These are phyloP conservation scores for Sporisorium reilianum DNA, from an alignment of 1,284 basidiomycete genomes.

Conservation along the genomic window DNA sequence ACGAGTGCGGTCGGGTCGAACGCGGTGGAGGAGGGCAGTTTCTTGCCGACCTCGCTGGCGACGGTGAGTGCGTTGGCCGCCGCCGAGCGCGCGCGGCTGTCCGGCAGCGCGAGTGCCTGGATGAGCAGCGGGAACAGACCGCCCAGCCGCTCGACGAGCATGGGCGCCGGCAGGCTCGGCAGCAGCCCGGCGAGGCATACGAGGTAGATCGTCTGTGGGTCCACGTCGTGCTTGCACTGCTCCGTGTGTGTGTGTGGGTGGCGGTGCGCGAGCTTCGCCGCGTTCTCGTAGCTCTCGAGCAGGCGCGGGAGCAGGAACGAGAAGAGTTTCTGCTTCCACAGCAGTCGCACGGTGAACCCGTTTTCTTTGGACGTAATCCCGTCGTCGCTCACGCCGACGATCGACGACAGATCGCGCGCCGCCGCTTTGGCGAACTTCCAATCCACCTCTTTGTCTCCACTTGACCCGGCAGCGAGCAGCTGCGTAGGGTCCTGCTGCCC, in stretches of 20 bases:
- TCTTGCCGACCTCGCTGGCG: conserved; percentile 73
- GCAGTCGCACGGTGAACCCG: conserved; percentile 54
- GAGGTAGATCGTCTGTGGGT: conserved; percentile 79
- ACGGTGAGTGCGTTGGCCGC: conserved; percentile 84
- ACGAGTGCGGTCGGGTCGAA: conserved; percentile 24
- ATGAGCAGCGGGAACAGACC: conserved; percentile 90
- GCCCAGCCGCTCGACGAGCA: conserved; percentile 26
- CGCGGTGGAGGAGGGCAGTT: conserved; percentile 44
- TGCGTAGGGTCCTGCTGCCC: conserved; percentile 5
- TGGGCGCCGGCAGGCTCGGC: conserved; percentile 80
- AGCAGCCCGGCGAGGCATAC: conserved; percentile 86
- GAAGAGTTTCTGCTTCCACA: conserved; percentile 85
- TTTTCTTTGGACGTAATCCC: conserved; percentile 54
- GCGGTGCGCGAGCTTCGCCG: conserved; percentile 14
- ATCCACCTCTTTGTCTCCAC: conserved; percentile 8
- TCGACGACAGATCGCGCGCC: conserved; percentile 28
- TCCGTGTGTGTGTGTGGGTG: conserved; percentile 17
- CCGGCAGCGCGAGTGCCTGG: conserved; percentile 82
- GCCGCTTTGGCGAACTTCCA: conserved; percentile 37
- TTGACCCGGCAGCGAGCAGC: neutral
- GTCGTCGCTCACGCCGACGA: conserved; percentile 51
- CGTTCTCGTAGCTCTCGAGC: conserved; percentile 70
- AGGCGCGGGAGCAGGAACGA: conserved; percentile 80
- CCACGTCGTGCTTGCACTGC: conserved; percentile 16
- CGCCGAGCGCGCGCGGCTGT: conserved; percentile 79